Percentiles rank a stretch among this genome's conserved stretches.
Conservation (phyloP, 2,329 filamentous ascomycete genomes). For the Boeremia lycopersici region DNA sequence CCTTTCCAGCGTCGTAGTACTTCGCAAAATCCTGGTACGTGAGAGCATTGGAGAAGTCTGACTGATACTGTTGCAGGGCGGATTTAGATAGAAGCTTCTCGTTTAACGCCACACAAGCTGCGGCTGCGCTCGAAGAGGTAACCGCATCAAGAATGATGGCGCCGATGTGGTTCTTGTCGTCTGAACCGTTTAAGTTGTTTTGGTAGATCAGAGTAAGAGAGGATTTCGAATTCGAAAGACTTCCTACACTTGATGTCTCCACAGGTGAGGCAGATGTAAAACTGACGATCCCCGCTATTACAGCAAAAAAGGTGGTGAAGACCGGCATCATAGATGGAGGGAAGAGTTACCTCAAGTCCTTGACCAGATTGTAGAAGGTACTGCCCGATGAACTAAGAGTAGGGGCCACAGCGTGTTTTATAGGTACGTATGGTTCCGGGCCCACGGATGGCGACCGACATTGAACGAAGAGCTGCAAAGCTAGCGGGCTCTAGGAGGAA, state of each 20-base stretch:
- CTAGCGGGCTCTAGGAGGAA: conserved; percentile 27
- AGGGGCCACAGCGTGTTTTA: conserved; percentile 13
- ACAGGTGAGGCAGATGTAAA: conserved; percentile 27
- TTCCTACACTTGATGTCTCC: conserved; percentile 18
- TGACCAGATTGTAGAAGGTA: background rate
- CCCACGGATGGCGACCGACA: conserved; percentile 31
- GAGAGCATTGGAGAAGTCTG: conserved; percentile 55
- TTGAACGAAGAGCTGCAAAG: conserved; percentile 18
- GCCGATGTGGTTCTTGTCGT: conserved; percentile 59
- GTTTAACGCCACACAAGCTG: conserved; percentile 55
- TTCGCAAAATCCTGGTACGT: conserved; percentile 54
- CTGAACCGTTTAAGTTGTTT: conserved; percentile 61
- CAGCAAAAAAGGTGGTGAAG: conserved; percentile 29
- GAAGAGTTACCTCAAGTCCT: background rate
- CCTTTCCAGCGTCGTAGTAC: conserved; percentile 43
- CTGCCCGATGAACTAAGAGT: conserved; percentile 9
- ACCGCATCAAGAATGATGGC: conserved; percentile 57
- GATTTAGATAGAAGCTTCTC: conserved; percentile 54
- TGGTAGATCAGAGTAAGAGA: conserved; percentile 60
- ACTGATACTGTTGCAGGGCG: conserved; percentile 50
- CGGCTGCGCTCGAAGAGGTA: conserved; percentile 44
- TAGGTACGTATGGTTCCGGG: conserved; percentile 25
- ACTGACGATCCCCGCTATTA: conserved; percentile 25
- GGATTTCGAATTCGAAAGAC: conserved; percentile 41
- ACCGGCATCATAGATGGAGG: conserved; percentile 22